Base-by-base conservation (phyloP, 1,284 basidiomycete genomes). In the Wolfiporia cocos region DNA sequence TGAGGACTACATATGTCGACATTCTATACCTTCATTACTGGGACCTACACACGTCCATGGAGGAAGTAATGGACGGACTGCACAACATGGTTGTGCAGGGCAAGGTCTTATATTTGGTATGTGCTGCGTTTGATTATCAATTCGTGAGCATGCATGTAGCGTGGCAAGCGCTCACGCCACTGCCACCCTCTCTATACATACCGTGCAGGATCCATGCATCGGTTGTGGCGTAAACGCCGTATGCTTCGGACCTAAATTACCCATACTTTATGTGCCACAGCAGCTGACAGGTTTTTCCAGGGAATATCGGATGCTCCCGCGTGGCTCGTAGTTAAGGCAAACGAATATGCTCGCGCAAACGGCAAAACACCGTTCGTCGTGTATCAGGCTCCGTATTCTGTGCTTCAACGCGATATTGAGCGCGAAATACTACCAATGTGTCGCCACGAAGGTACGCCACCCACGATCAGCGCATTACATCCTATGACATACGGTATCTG, bases 381-480 rank as follows among this genome's bases (percentile, higher is more conserved):
- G 42, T 81, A 77, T 54, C 76, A 80, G 56, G 78, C 76, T 20
- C 49, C 53, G 10, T 81, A 72, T 71, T 74, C 66, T 49, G 61
- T 78, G 37, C 56, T 70, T 43, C 49, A 63, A 29, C 66, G 76
- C 35, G 73, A 73, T 44, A 63, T 79, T 41, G 78, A 80, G 60
- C 65, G 75, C 11, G 77, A 81, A n/a, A 72, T 81, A 48, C 67
- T 82, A 37, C 77, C 76, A 5, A 78, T 81, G 77, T 46, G 30
- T 31, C 42, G 37, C 18, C 28, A 37, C 7, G 52, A 55, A 36
- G 54, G 51, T 43, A 42, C 37, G 40, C 24, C 7, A 7, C 7
- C 32, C 32, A 7, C 15, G n/a, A 12, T 7, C 14, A 18, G 18
- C 18, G 15, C 11, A 7, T 33, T 17, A 33, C 9, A 33, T 29